Base-by-base conservation (phyloP, 208 protist genomes). In the Strigomonas galati region DNA sequence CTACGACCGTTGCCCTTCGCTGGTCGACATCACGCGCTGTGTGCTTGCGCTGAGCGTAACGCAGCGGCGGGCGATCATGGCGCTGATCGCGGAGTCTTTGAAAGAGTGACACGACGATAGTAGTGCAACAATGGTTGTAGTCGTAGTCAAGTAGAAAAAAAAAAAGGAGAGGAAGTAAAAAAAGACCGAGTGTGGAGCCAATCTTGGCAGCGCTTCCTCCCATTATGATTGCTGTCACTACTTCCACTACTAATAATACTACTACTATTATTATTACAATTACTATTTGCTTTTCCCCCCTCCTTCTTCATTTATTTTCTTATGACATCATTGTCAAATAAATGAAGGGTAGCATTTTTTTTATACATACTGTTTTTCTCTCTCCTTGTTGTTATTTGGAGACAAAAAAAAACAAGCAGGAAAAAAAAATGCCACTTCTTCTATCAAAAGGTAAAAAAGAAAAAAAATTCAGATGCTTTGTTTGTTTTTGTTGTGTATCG, bases 1-100 rank as follows among this genome's bases (percentile, higher is more conserved):
- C 27, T 93, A 81, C 49, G 52, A 65, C 23, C 79, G 79, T 35
- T 87, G 91, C 64, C 79, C 77, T 1, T 71, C 76, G 19, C 61
- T 71, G 21, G 60, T 67, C 21, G 71, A 79, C 31, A 63, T 94
- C 32, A 79, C 65, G 14, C 74, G 71, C 57, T 91, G 89, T 59
- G 85, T 72, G 0, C 28, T 92, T 30, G 60, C 52, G 21, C 58
- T 94, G 59, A 67, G 61, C 52, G 46, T 61, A 6, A 67, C 72
- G 2, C 65, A 78, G 31, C 78, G 76, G 24, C 74, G 70, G 30
- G 32, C 27, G 6, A 71, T 94, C 2, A 61, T 87, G n/a, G 35
- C 76, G 3, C 49, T 82, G 37, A 24, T 62, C 15, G 48, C n/a
- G 5, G 17, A 53, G 15, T 27, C n/a, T 21, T 27, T n/a, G n/a